These are phyloP conservation scores for Vaccinium vitisidaea DNA, from an alignment of 148 eudicot species.

Conservation along the genomic window DNA sequence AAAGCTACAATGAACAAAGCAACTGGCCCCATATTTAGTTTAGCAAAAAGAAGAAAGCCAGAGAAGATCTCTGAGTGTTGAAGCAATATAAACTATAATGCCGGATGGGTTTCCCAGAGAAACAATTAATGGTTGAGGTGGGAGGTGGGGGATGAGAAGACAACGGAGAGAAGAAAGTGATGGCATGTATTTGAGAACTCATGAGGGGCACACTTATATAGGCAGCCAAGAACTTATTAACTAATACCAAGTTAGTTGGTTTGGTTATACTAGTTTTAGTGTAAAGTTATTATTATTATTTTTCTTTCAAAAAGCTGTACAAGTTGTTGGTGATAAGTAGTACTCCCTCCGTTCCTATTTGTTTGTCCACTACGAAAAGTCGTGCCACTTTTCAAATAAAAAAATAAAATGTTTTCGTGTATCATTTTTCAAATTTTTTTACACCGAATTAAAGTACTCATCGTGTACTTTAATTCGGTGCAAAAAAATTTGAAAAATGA, in stretches of 20 bases:
- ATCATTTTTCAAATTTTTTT: too few species aligned
- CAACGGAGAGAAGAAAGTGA: conserved; percentile 28
- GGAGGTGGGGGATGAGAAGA: conserved; percentile 5
- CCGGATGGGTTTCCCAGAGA: neutral
- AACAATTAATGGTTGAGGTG: neutral
- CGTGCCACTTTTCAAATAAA: too few species aligned
- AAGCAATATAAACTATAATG: conserved; percentile 5
- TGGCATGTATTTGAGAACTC: conserved; percentile 49
- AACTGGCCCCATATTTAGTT: conserved; percentile 37
- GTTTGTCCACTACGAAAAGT: too few species aligned
- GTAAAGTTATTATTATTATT: conserved; percentile 53
- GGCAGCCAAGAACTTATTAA: conserved; percentile 40
- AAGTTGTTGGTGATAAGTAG: conserved; percentile 49
- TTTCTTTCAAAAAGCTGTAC: conserved; percentile 54
- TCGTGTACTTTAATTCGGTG: too few species aligned
- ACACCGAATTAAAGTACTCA: too few species aligned
- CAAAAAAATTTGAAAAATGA: too few species aligned
- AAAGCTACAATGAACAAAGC: conserved; percentile 37
- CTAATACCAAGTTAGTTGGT: conserved; percentile 20
- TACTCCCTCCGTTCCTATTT: too few species aligned
- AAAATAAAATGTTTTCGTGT: too few species aligned
- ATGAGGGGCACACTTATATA: conserved; percentile 47
- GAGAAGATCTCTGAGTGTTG: conserved; percentile 18
- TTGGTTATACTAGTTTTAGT: conserved; percentile 30
- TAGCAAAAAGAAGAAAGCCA: conserved; percentile 7